Conservation (phyloP, 2,329 filamentous ascomycete species). For the Verticillium longisporum region DNA sequence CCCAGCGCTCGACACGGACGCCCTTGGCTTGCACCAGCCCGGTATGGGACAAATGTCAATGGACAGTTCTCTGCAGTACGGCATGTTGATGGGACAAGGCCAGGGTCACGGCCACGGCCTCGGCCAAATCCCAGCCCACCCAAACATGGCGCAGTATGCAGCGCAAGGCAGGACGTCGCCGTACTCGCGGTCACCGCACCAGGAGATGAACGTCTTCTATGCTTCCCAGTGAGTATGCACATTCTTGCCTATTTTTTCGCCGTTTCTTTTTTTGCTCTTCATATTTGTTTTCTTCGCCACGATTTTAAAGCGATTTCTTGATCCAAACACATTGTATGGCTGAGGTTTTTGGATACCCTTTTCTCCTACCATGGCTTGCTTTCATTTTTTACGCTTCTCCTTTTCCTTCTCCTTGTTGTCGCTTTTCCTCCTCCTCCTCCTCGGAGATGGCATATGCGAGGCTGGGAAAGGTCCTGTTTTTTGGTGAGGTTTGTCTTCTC, state of each 20-base stretch:
- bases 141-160: slow-evolving; percentile 25
- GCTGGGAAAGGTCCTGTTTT: not conserved
- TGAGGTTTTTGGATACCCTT: not conserved
- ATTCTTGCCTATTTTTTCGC: no score
- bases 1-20: slow-evolving; percentile 12
- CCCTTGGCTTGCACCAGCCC: slow-evolving; percentile 17
- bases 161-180: slow-evolving; percentile 34
- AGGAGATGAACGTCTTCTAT: slow-evolving; percentile 28
- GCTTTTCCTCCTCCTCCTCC: not conserved
- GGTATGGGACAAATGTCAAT: slow-evolving; percentile 19
- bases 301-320: not conserved
- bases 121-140: slow-evolving; percentile 21
- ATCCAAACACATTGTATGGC: not conserved
- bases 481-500: not conserved
- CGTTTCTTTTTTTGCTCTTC: not conserved
- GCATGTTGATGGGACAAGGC: slow-evolving; percentile 11
- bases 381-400: no score
- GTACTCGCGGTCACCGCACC: slow-evolving; percentile 33
- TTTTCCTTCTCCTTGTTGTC: no score
- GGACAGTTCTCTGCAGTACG: slow-evolving; percentile 1
- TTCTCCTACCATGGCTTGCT: not conserved
- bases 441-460: not conserved
- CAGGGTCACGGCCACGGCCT: slow-evolving; percentile 25
- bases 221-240: slow-evolving; percentile 7
- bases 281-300: no score